These are phyloP conservation scores for Argentina anserina DNA, from an alignment of 306 rosid genomes.

Conservation along the genomic window DNA sequence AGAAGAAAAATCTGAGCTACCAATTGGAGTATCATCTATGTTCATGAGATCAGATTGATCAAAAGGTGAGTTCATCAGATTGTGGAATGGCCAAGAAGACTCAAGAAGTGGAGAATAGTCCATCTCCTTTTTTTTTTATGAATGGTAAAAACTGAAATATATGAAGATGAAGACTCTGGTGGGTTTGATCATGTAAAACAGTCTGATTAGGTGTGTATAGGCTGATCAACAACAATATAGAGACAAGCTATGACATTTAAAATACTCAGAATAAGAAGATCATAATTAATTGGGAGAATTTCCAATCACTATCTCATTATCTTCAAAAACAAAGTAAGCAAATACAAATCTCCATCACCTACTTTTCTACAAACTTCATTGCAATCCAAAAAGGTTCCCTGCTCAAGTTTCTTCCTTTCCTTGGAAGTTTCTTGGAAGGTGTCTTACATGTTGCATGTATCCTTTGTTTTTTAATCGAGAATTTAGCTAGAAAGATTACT, in stretches of 20 bases:
- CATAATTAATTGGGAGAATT: constrained; percentile 1
- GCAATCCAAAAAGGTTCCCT: constrained; percentile 26
- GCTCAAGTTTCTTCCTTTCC: constrained; percentile 6
- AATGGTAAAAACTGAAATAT: background rate
- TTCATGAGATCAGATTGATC: constrained; percentile 28
- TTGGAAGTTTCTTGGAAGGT: constrained; percentile 35
- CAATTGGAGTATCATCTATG: constrained; percentile 25
- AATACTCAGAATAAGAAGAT: background rate
- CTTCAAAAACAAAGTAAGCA: constrained; percentile 5
- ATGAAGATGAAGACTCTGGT: constrained; percentile 8
- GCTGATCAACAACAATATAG: background rate
- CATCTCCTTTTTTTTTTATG: constrained; percentile 20
- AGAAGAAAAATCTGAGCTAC: constrained; percentile 32
- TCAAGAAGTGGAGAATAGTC: constrained; percentile 34
- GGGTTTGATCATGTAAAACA: background rate
- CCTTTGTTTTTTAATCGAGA: constrained; percentile 9
- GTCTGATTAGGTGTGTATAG: background rate
- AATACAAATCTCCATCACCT: constrained; percentile 29
- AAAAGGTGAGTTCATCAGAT: constrained; percentile 27
- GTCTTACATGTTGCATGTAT: constrained; percentile 13
- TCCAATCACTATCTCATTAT: constrained; percentile 16
- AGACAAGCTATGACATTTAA: constrained; percentile 6
- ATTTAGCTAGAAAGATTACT: constrained; percentile 20
- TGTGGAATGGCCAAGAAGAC: constrained; percentile 32
- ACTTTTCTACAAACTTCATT: constrained; percentile 12